These are phyloP conservation scores for Cercospora zeae-maydis DNA, from an alignment of 2,329 filamentous ascomycete genomes.

Conservation along the genomic window DNA sequence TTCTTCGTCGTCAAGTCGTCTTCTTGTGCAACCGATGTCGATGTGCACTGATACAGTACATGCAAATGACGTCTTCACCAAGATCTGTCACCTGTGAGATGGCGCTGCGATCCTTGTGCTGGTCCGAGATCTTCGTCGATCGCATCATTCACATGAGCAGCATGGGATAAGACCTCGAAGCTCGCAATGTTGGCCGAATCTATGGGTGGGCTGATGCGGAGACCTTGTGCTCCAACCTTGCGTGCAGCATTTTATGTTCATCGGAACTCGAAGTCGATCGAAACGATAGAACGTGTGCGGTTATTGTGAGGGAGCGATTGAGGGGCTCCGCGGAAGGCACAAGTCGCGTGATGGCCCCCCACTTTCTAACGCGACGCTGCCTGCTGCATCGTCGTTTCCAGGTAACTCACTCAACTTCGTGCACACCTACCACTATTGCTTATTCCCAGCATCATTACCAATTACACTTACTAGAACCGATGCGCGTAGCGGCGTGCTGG, in stretches of 20 bases:
- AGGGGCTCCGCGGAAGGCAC: not conserved
- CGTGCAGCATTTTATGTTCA: too few relatives aligned
- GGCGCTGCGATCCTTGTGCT: not conserved
- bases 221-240: too few relatives aligned
- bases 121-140: not conserved
- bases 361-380: not conserved
- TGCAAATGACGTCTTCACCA: not conserved
- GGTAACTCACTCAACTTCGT: not conserved
- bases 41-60: too few relatives aligned
- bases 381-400: not conserved
- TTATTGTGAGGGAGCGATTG: not conserved
- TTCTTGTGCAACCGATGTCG: too few relatives aligned
- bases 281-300: not conserved
- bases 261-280: too few relatives aligned
- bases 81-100: not conserved
- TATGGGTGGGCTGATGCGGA: too few relatives aligned
- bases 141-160: not conserved
- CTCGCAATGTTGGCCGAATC: too few relatives aligned
- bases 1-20: too few relatives aligned
- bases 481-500: constrained; percentile 16
- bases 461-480: not conserved
- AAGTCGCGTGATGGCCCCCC: not conserved
- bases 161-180: too few relatives aligned
- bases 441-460: not conserved
- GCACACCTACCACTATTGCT: not conserved